Evolutionary conservation across 2,329 filamentous ascomycete genomes (phyloP), one percentile per base, ranked within the genome.

Genomic region (Orbilia javanica): DNA sequence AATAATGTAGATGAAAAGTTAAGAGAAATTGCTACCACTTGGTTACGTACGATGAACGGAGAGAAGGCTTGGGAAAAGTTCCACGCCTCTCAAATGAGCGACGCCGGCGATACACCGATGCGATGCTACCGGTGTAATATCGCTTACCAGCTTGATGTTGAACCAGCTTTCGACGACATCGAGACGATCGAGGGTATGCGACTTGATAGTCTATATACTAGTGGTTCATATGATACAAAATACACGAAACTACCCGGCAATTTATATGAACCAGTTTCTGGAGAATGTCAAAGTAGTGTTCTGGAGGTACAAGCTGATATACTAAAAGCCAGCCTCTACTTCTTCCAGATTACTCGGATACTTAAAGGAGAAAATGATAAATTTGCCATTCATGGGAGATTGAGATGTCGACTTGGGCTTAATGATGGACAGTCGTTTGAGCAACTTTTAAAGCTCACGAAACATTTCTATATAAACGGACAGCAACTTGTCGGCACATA

Each of bases 261-360:
- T 5, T 11, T 7, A 29, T 68, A 68, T 15, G 50, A 55, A 15
- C 66, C 52, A 39, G 46, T 70, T 36, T 25, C 7, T 1, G 65
- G 66, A 0, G 4, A 2, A 4, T 57, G 52, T 25, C 27, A 6
- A 1, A 29, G 39, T 15, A 8, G 4, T 11, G 6, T 27, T 1
- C 25, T 70, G 8, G 18, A 62, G 27, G 29, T 62, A 8, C 34
- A 60, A 39, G 66, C 52, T 3, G 52, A 52, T 6, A 70, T 70
- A 34, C 8, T 70, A n/a, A 31, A 27, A 22, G 66, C 66, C 4
- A 36, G 52, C 20, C n/a, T n/a, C 13, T 70, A 48, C n/a, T 70
- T 60, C 18, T 48, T 70, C 27, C 39, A 70, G 15, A 6, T 52
- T 1, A 15, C 11, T 27, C 42, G 13, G 7, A 48, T 60, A 18